Evolutionary conservation across 306 rosid species (phyloP), one percentile per base, ranked within the genome.

Genomic region (Vigna radiata): DNA sequence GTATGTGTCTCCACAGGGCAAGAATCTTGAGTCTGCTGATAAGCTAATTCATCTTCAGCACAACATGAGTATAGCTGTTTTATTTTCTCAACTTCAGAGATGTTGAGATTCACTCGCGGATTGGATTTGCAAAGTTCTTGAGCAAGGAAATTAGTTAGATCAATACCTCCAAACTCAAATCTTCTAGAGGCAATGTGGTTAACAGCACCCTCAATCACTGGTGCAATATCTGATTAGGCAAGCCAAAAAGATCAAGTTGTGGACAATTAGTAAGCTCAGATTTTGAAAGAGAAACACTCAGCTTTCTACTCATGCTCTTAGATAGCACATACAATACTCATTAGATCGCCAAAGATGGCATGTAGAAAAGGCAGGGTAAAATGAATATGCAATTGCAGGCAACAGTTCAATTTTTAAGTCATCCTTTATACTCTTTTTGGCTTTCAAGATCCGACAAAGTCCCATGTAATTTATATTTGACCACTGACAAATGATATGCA

Each of bases 131-230:
- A 86, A 70, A 94, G 97, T 81, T 94, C 98, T 85, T 84, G 91
- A 68, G 95, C 93, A 71, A 94, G 92, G 83, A 89, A 83, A 79
- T 84, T 89, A 37, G 96, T 92, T 84, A 94, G 88, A 85, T 94
- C 98, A 53, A 59, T 49, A 19, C 98, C 98, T 84, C 98, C 98
- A 84, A 92, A 83, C 84, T 94, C 98, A 90, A 94, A 88, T 86
- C 98, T 90, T 82, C 91, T 88, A 10, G 96, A 94, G 52, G 97
- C 97, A 85, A 94, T 94, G 88, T 92, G 98, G 81, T 94, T 96
- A 79, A 94, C 98, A 11, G 98, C 98, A 82, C 98, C 98, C 89
- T 92, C 98, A 87, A 94, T 82, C 52, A 94, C 97, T 17, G 98
- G 98, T 18, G 98, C 97, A 87, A 94, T 94, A 83, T 94, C 98